Evolutionary conservation across 805 yeast genomes (phyloP), one percentile per base, ranked within the genome.

Genomic region (Saccharomyces eubayanus): DNA sequence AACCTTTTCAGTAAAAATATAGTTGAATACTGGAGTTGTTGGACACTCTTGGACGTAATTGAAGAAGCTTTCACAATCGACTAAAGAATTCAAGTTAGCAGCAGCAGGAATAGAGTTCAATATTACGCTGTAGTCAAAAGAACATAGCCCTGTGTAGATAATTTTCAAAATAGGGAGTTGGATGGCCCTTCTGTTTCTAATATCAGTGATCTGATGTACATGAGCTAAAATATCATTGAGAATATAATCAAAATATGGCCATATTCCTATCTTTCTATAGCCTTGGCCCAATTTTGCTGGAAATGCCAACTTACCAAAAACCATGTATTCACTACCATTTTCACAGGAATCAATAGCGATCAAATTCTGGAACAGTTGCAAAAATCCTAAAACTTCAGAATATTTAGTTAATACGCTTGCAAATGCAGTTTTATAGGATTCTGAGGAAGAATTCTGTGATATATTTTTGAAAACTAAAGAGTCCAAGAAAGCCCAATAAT

Each of bases 211-310:
- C 48, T 63, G 67, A 2, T 71, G 63, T 2, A 87, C 72, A 28
- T 80, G 78, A 6, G 77, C 78, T 58, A 90, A 81, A 0, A 90
- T 80, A 46, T 85, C 87, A 11, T 77, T 71, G n/a, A 87, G 63
- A 12, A 90, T 65, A 60, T 81, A 89, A 51, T 89, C 92, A 52
- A 87, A 66, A 61, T 91, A 92, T 2, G 94, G 89, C 81, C 90
- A 81, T 5, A 89, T 69, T 1, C 96, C 96, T 16, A 75, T 67
- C 31, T 75, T 78, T 60, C 96, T 77, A 57, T 82, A 79, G 0
- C 74, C 73, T 2, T 66, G 65, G 0, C 96, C 96, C 28, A 89
- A 66, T 51, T 77, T 80, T 6, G 72, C 60, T 0, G 96, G 96
- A 61, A 76, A 86, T 11, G 81, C 74, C 12, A 83, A 62, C 5